phyloP scores from a whole-genome alignment of 257 asterid species.

The Thymus mandschuricus region DNA sequence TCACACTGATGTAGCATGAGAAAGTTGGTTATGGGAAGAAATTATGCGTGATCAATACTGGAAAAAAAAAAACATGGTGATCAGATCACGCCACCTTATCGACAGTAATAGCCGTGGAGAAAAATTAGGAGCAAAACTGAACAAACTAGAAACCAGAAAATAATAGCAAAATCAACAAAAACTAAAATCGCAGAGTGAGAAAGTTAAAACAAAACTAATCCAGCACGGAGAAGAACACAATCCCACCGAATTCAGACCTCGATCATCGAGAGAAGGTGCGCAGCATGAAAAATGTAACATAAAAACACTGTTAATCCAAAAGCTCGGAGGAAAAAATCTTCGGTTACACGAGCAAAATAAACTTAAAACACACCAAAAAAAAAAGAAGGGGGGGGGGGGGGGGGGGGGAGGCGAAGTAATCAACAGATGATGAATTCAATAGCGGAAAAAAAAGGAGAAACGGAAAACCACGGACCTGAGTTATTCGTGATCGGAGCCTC shows the following conservation, averaged over 20 bases:
- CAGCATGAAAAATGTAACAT: neutral
- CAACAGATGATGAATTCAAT: conserved; percentile 1
- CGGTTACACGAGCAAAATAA: neutral
- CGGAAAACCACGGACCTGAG: conserved; percentile 18
- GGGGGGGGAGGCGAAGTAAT: neutral
- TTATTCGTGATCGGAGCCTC: conserved; percentile 30
- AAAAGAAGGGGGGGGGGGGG: too few species aligned
- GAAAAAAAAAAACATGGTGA: neutral
- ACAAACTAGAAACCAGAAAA: neutral
- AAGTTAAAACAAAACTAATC: neutral
- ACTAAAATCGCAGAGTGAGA: neutral
- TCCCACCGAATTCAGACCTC: conserved; percentile 11
- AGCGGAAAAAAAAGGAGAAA: neutral
- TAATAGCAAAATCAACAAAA: neutral
- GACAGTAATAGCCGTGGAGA: neutral
- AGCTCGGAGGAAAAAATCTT: neutral
- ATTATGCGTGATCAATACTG: neutral
- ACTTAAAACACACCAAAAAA: neutral
- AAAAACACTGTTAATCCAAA: neutral
- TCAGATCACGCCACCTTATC: conserved; percentile 3
- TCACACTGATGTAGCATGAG: conserved; percentile 20
- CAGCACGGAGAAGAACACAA: neutral
- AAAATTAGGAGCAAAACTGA: neutral
- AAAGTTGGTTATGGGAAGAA: too few species aligned
- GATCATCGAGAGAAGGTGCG: conserved; percentile 25